Conservation (phyloP, 2,329 filamentous ascomycete genomes). For the Colletotrichum cereale region DNA sequence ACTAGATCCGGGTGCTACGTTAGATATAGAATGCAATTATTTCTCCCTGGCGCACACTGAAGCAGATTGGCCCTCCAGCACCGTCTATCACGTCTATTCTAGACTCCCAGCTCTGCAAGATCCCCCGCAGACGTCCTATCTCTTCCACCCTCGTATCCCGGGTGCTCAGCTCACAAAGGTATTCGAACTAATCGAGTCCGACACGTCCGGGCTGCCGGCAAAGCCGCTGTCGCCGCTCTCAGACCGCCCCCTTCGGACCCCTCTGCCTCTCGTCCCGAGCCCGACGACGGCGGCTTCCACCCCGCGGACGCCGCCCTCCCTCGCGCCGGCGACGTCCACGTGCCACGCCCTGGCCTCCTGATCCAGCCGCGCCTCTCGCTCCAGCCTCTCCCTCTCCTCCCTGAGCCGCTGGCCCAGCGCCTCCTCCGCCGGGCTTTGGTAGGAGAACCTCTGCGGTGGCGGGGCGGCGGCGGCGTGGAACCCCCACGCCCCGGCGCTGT, state of each 20-base stretch:
- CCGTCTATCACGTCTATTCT: constrained; percentile 14
- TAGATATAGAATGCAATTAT: neutral
- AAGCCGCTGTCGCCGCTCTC: constrained; percentile 40
- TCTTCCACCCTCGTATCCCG: neutral
- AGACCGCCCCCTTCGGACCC: constrained; percentile 2
- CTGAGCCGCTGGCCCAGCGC: constrained; percentile 32
- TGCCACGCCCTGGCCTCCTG: constrained; percentile 19
- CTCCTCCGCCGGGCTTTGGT: constrained; percentile 38
- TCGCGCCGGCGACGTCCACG: neutral
- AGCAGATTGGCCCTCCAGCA: constrained; percentile 1
- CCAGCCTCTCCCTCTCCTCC: constrained; percentile 33
- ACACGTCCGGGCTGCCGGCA: constrained; percentile 24
- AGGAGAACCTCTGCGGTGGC: neutral
- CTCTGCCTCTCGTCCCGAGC: constrained; percentile 1
- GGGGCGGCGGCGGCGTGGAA: neutral
- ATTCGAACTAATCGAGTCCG: constrained; percentile 12
- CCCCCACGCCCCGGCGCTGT: neutral
- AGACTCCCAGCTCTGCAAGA: neutral
- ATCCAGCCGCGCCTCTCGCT: constrained; percentile 26
- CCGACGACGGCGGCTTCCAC: neutral
- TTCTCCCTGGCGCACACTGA: neutral
- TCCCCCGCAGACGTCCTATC: neutral
- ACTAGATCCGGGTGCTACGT: neutral
- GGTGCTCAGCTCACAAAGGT: constrained; percentile 30
- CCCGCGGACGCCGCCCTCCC: neutral